Conservation (phyloP, 768 basidiomycete species). For the Cyclocybe cylindracea region DNA sequence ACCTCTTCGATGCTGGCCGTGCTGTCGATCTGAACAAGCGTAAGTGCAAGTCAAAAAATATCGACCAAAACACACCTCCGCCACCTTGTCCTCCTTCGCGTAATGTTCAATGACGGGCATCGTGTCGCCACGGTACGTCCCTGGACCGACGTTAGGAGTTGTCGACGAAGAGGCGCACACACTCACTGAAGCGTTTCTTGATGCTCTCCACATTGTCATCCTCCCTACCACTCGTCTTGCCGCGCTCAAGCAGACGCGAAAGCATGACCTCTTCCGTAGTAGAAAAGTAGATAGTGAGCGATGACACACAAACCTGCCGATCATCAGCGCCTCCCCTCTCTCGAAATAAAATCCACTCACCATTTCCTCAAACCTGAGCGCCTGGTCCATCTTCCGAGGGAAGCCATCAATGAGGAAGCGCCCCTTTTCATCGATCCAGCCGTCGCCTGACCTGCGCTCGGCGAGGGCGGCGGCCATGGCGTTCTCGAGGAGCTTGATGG, state of each 20-base stretch:
- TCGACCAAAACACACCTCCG: constrained; percentile 54
- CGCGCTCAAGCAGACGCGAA: constrained; percentile 81
- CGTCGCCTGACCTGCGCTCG: constrained; percentile 41
- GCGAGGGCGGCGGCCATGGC: constrained; percentile 75
- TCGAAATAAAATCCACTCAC: constrained; percentile 40
- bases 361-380: constrained; percentile 82
- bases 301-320: constrained; percentile 74
- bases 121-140: constrained; percentile 81
- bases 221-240: constrained; percentile 92
- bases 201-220: constrained; percentile 96
- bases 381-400: constrained; percentile 99
- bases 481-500: constrained; percentile 91
- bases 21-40: constrained; percentile 59
- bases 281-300: constrained; percentile 81
- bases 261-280: constrained; percentile 91
- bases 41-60: background rate
- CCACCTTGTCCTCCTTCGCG: constrained; percentile 63
- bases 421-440: constrained; percentile 72
- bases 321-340: background rate
- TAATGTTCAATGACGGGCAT: constrained; percentile 96
- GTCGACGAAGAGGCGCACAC: background rate
- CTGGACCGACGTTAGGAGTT: constrained; percentile 33
- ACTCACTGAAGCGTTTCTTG: constrained; percentile 92
- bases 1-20: constrained; percentile 71
- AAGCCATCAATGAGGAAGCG: constrained; percentile 97